phyloP scores from a whole-genome alignment of 306 rosid genomes.

The Hippophae rhamnoides region DNA sequence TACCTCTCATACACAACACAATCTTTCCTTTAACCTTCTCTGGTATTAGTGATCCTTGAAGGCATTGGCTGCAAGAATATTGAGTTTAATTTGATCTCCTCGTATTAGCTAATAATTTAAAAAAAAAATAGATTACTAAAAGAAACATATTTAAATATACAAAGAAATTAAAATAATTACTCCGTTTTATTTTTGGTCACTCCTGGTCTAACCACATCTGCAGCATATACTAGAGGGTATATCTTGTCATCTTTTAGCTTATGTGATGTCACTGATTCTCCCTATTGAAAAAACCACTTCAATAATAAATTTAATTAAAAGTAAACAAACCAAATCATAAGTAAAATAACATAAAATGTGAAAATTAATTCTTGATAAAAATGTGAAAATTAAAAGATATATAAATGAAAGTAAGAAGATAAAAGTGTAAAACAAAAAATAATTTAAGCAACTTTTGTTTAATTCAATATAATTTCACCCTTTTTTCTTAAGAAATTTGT shows the following conservation, averaged over 20 bases:
- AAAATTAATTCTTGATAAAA: too few relatives aligned
- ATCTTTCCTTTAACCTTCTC: conserved; percentile 60
- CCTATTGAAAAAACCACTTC: conserved; percentile 29
- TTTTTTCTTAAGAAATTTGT: too few relatives aligned
- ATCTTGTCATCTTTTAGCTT: conserved; percentile 26
- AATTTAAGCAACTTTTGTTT: too few relatives aligned
- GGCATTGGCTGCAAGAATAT: conserved; percentile 47
- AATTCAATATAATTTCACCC: too few relatives aligned
- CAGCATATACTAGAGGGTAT: conserved; percentile 54
- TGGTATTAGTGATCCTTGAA: conserved; percentile 49
- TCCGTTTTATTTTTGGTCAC: conserved; percentile 22
- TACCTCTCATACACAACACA: conserved; percentile 71
- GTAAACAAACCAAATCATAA: too few relatives aligned
- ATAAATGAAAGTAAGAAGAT: too few relatives aligned
- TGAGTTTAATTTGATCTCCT: background rate
- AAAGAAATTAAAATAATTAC: conserved; percentile 23
- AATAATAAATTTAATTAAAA: too few relatives aligned
- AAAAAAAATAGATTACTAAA: background rate
- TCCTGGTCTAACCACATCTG: conserved; percentile 33
- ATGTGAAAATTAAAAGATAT: too few relatives aligned
- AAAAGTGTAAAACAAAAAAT: too few relatives aligned
- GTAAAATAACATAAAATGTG: too few relatives aligned
- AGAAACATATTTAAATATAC: background rate
- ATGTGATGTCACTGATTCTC: conserved; percentile 61
- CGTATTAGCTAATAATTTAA: background rate